A percentile compares a stretch with the other conserved stretches of the same genome.
Conservation (phyloP, 805 yeast species). For the Metschnikowia sp. region DNA sequence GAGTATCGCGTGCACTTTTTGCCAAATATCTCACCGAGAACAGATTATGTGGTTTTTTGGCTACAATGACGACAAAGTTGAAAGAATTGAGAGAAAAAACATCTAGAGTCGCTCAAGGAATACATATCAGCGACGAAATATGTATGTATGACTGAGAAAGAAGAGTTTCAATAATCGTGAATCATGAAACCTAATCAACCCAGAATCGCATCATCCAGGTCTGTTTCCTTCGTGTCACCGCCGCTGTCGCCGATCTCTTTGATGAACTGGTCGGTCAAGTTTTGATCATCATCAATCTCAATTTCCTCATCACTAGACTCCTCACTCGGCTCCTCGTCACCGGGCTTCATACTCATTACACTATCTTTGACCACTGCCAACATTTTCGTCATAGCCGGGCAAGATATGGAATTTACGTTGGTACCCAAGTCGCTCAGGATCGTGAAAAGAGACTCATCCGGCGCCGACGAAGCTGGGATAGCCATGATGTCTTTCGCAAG, state of each 20-base stretch:
- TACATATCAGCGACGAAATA: too few species aligned
- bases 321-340: neutral
- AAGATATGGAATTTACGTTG: neutral
- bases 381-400: slow-evolving; percentile 2
- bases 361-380: neutral
- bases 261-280: neutral
- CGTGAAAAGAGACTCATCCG: neutral
- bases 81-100: too few species aligned
- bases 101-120: too few species aligned
- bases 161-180: too few species aligned
- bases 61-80: too few species aligned
- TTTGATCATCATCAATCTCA: neutral
- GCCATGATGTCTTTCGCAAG: slow-evolving; percentile 1
- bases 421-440: neutral
- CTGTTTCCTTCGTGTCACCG: neutral
- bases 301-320: neutral
- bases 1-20: too few species aligned
- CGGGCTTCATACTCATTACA: neutral
- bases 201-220: neutral
- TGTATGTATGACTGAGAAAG: too few species aligned
- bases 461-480: neutral
- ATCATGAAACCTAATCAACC: too few species aligned
- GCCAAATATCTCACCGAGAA: too few species aligned
- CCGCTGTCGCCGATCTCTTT: neutral
- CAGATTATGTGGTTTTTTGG: too few species aligned